Conservation (phyloP, 352 stramenopile species). For the Plasmopara viticola region DNA sequence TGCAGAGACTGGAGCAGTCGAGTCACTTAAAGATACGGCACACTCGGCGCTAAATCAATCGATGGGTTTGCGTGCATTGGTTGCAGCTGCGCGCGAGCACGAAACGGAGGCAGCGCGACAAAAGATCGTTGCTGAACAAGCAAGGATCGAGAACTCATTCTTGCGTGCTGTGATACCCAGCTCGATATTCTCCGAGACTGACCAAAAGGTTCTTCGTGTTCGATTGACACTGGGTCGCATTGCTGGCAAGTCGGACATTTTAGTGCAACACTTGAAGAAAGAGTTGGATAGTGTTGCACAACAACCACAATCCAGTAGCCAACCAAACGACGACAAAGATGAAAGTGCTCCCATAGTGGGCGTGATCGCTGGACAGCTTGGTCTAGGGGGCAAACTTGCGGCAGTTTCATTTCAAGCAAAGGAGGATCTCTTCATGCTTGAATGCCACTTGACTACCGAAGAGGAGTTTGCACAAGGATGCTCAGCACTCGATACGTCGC, state of each 20-base stretch:
- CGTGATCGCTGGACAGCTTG: conserved; percentile 41
- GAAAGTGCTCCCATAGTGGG: conserved; percentile 15
- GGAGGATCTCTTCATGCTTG: conserved; percentile 68
- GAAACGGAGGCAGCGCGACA: conserved; percentile 67
- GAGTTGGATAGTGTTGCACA: conserved; percentile 45
- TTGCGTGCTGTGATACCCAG: conserved; percentile 58
- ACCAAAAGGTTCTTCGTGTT: conserved; percentile 67
- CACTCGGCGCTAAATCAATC: conserved; percentile 71
- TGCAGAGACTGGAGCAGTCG: conserved; percentile 56
- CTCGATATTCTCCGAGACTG: conserved; percentile 66
- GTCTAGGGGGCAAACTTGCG: conserved; percentile 57
- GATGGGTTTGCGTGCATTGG: conserved; percentile 57
- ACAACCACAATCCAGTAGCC: conserved; percentile 9
- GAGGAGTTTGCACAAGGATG: conserved; percentile 48
- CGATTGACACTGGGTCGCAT: conserved; percentile 60
- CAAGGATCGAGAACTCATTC: conserved; percentile 60
- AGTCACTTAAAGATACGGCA: conserved; percentile 67
- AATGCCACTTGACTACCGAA: conserved; percentile 63
- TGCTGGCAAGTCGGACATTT: conserved; percentile 59
- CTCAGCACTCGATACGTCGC: conserved; percentile 37
- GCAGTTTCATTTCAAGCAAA: conserved; percentile 52
- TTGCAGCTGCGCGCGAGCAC: conserved; percentile 51
- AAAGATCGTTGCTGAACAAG: conserved; percentile 58
- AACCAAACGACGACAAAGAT: conserved; percentile 28
- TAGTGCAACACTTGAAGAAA: conserved; percentile 62